Conservation (phyloP, 2,329 filamentous ascomycete species). For the Leptographium lundbergii region DNA sequence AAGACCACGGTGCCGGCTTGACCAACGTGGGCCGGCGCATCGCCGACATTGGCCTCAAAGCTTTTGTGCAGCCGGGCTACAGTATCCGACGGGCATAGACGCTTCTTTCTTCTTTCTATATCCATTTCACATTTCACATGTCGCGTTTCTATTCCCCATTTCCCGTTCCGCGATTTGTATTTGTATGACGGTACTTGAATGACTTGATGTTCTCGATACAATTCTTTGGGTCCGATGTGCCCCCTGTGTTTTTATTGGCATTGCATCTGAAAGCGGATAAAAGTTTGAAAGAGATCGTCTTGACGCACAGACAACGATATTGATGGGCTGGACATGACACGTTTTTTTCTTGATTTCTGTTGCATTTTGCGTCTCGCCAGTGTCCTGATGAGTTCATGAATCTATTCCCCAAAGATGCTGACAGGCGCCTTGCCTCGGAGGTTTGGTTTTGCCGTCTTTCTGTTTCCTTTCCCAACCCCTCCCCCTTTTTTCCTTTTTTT, state of each 20-base stretch:
- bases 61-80: slow-evolving; percentile 41
- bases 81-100: slow-evolving; percentile 23
- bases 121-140: background rate
- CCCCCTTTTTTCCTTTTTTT: background rate
- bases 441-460: background rate
- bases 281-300: background rate
- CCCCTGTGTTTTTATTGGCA: background rate
- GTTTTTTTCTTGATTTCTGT: background rate
- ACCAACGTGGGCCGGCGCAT: slow-evolving; percentile 62
- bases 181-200: background rate
- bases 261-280: background rate
- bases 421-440: background rate
- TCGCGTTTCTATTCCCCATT: background rate
- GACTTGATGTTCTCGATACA: background rate
- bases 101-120: background rate
- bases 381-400: background rate
- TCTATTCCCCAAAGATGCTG: background rate
- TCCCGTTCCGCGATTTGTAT: background rate
- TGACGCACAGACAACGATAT: background rate
- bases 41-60: slow-evolving; percentile 51
- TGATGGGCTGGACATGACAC: background rate
- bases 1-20: slow-evolving; percentile 47
- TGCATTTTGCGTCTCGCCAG: background rate
- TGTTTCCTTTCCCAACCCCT: background rate
- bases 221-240: background rate